Evolutionary conservation across 1,139 yeast genomes (phyloP), one percentile per base, ranked within the genome.

Genomic region (Zygotorulaspora mrakii): DNA sequence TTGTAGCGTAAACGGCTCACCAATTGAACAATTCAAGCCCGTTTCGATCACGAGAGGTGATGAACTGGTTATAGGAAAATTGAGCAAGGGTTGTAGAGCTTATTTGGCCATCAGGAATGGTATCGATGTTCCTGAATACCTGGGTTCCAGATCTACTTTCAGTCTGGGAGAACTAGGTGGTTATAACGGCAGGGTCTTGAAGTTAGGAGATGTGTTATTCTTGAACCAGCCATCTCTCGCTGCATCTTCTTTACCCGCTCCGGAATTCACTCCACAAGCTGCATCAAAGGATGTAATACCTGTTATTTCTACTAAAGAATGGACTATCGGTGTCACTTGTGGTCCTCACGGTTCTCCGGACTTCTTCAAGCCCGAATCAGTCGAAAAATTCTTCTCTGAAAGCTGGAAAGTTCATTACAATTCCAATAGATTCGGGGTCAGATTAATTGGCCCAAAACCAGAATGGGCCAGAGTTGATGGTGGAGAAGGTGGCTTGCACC

Each of bases 291-390:
- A 74, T 4, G 67, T 86, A 57, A 68, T 81, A 49, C 94, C 95
- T 22, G 58, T 67, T 7, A 75, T 77, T 46, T 40, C 64, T 12
- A 64, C 70, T 32, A 79, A 76, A 49, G 72, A 74, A 33, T 91
- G 97, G 97, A 67, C 68, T 38, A 89, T 91, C 48, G 96, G 89
- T 55, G 96, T 88, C 34, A 86, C 95, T 17, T 82, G 94, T 65
- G 98, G 97, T 40, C 97, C 97, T 21, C 97, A 91, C 62, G 97
- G 97, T 1, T 79, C 96, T 6, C 97, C 97, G 17, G 97, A 91
- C 62, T 87, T 88, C 65, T 89, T 91, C 71, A 74, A 76, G 44
- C 65, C 72, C n/a, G 95, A 84, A 56, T 77, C 85, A 10, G 77
- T 87, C 25, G 70, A 73, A 25, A 83, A 81, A 40, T 88, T 91